phyloP scores from a whole-genome alignment of 176 grass and related monocot genomes.

The Phragmites australis region DNA sequence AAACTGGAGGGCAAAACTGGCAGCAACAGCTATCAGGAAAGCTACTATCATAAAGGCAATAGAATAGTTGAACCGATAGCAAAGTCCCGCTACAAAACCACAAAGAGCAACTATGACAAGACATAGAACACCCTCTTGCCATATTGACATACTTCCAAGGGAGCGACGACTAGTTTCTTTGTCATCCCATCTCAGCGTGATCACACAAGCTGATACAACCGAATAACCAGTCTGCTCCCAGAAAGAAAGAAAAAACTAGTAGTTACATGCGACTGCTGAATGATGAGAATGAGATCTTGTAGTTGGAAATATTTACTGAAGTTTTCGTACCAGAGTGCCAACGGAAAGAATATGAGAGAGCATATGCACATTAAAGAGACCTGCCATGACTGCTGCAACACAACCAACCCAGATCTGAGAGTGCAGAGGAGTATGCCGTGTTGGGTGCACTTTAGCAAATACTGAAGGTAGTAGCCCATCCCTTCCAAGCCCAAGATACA shows the following conservation, averaged over 20 bases:
- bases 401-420: slow-evolving; percentile 95
- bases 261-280: slow-evolving; percentile 17
- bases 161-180: slow-evolving; percentile 48
- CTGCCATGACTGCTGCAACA: slow-evolving; percentile 81
- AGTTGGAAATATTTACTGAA: slow-evolving; percentile 25
- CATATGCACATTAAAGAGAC: slow-evolving; percentile 79
- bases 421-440: slow-evolving; percentile 82
- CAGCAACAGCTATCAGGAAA: slow-evolving; percentile 63
- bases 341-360: slow-evolving; percentile 99
- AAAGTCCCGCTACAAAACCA: slow-evolving; percentile 73
- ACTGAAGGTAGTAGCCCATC: slow-evolving; percentile 79
- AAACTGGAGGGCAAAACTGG: slow-evolving; percentile 62
- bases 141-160: slow-evolving; percentile 56
- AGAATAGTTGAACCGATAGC: slow-evolving; percentile 63
- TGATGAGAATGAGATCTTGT: not conserved
- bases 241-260: slow-evolving; percentile 12
- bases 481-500: slow-evolving; percentile 99
- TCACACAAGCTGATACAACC: slow-evolving; percentile 94
- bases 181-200: slow-evolving; percentile 86
- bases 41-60: slow-evolving; percentile 49
- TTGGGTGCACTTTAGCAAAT: slow-evolving; percentile 84
- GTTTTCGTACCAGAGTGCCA: slow-evolving; percentile 77
- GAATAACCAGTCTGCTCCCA: slow-evolving; percentile 90
- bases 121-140: slow-evolving; percentile 81
- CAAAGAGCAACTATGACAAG: slow-evolving; percentile 63